These are phyloP conservation scores for Ophiorrhiza pumila DNA, from an alignment of 257 asterid genomes.

Conservation along the genomic window DNA sequence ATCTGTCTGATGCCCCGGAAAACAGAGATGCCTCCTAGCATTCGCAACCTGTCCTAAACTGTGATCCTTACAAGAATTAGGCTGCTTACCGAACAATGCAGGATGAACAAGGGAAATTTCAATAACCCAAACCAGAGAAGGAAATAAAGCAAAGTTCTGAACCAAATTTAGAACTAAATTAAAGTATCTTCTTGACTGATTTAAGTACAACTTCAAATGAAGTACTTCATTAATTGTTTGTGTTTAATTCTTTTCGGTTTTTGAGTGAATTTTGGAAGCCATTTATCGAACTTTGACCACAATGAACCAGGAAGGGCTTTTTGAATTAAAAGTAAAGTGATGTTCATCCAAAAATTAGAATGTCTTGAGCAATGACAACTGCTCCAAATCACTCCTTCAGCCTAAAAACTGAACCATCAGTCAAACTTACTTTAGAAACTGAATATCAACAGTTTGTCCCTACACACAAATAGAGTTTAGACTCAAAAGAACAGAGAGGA, in stretches of 20 bases:
- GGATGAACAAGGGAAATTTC: constrained; percentile 19
- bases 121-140: constrained; percentile 16
- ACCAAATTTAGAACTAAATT: not conserved
- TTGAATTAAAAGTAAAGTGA: not conserved
- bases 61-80: constrained; percentile 29
- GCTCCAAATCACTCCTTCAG: not conserved
- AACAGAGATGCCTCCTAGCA: constrained; percentile 40
- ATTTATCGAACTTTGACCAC: not conserved
- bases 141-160: not conserved
- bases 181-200: not conserved
- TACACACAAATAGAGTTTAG: not conserved
- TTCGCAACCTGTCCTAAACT: constrained; percentile 55
- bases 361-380: not conserved
- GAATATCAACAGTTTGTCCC: not conserved
- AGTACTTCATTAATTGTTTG: no score
- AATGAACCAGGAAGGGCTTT: not conserved
- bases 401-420: not conserved
- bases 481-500: not conserved
- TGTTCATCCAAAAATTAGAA: not conserved
- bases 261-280: not conserved
- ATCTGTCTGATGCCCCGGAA: constrained; percentile 38
- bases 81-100: constrained; percentile 22
- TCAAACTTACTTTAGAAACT: not conserved
- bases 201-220: not conserved
- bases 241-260: not conserved